Conservation (phyloP, 2,329 filamentous ascomycete species). For the Venturiaceae sp. region DNA sequence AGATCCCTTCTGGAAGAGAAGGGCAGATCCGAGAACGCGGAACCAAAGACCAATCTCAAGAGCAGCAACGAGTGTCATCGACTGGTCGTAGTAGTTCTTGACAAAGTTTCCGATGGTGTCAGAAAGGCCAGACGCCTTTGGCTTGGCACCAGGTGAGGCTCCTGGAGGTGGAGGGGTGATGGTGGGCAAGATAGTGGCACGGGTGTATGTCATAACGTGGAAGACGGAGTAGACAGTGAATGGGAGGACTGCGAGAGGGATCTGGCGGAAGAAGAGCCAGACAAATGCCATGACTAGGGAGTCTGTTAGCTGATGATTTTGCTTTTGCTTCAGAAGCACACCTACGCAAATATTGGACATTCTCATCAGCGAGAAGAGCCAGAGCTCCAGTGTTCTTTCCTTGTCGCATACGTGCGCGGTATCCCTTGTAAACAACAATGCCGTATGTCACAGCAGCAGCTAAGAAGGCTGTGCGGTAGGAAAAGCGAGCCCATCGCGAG, state of each 20-base stretch:
- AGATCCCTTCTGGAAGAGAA: conserved; percentile 82
- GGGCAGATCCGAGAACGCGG: conserved; percentile 68
- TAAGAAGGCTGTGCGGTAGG: conserved; percentile 84
- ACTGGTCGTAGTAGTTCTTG: conserved; percentile 94
- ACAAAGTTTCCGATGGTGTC: conserved; percentile 87
- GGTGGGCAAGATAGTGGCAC: conserved; percentile 85
- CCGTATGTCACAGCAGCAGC: conserved; percentile 88
- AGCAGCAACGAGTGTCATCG: conserved; percentile 83
- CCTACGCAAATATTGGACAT: conserved; percentile 94
- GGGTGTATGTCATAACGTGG: conserved; percentile 94
- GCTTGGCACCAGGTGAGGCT: conserved; percentile 46
- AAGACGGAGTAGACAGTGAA: conserved; percentile 97
- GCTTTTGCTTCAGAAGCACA: conserved; percentile 7
- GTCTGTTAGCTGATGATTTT: conserved; percentile 9
- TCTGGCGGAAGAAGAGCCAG: conserved; percentile 88
- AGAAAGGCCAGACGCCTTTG: conserved; percentile 53
- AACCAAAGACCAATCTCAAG: conserved; percentile 85
- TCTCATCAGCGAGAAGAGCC: conserved; percentile 75
- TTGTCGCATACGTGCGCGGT: conserved; percentile 72
- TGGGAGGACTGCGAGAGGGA: conserved; percentile 81
- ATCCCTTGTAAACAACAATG: conserved; percentile 97
- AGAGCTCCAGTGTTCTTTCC: conserved; percentile 47
- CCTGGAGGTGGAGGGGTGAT: conserved; percentile 55
- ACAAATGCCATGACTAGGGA: conserved; percentile 76
- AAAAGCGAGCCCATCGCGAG: conserved; percentile 65